A percentile compares a stretch with the other conserved stretches of the same genome.
These are phyloP conservation scores for Lichtheimia corymbifera DNA, from an alignment of 371 early-diverging fungal genomes.

Conservation along the genomic window DNA sequence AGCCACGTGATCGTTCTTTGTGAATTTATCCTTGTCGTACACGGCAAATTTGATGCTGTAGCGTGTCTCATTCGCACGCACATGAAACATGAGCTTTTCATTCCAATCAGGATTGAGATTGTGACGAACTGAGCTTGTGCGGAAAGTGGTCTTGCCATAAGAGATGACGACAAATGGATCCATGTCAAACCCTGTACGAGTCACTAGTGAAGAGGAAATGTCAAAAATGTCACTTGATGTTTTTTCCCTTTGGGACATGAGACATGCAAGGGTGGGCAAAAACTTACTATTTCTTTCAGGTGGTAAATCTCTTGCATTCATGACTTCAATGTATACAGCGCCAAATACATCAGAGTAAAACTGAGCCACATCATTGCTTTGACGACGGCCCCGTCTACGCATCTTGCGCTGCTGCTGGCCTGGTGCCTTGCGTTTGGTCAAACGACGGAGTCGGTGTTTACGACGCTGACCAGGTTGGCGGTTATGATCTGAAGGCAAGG, in stretches of 20 bases:
- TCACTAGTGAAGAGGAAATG: slow-evolving; percentile 23
- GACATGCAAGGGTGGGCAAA: neutral
- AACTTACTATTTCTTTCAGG: slow-evolving; percentile 50
- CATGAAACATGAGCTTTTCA: slow-evolving; percentile 67
- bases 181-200: slow-evolving; percentile 74
- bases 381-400: slow-evolving; percentile 8
- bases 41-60: slow-evolving; percentile 71
- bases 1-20: slow-evolving; percentile 74
- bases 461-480: neutral
- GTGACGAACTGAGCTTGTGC: slow-evolving; percentile 67
- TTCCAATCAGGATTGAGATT: slow-evolving; percentile 72
- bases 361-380: slow-evolving; percentile 24
- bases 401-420: slow-evolving; percentile 4
- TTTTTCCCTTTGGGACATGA: neutral
- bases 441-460: slow-evolving; percentile 1
- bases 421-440: slow-evolving; percentile 5
- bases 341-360: slow-evolving; percentile 51
- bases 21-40: slow-evolving; percentile 79
- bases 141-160: slow-evolving; percentile 70
- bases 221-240: neutral
- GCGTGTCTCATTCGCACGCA: slow-evolving; percentile 55
- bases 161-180: slow-evolving; percentile 85
- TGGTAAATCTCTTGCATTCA: slow-evolving; percentile 64
- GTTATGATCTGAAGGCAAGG: slow-evolving; percentile 4
- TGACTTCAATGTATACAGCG: slow-evolving; percentile 64